These are phyloP conservation scores for Metschnikowia reukaufii DNA, from an alignment of 805 yeast species.

Conservation along the genomic window DNA sequence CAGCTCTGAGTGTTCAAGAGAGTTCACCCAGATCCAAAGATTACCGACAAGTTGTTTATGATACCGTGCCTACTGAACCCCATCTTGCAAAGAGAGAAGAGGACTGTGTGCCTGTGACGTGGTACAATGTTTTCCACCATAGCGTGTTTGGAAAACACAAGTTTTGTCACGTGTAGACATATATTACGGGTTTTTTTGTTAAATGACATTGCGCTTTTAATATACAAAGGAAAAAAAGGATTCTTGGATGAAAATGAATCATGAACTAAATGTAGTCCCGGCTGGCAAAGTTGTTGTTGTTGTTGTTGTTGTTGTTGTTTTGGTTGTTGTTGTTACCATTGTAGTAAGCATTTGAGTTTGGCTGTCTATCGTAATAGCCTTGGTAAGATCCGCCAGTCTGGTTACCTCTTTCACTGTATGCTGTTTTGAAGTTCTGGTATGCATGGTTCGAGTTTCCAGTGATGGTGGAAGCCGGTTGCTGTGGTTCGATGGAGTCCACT, in stretches of 20 bases:
- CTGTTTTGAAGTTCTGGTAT: slow-evolving; percentile 24
- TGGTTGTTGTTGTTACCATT: neutral
- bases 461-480: slow-evolving; percentile 45
- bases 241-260: neutral
- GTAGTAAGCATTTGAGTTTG: neutral
- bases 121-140: slow-evolving; percentile 52
- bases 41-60: slow-evolving; percentile 4
- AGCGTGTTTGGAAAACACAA: slow-evolving; percentile 50
- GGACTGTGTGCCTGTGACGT: slow-evolving; percentile 49
- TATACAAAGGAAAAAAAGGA: neutral
- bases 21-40: slow-evolving; percentile 4
- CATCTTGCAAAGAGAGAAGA: slow-evolving; percentile 12
- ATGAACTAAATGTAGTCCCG: slow-evolving; percentile 11
- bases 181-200: neutral
- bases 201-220: neutral
- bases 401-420: slow-evolving; percentile 13
- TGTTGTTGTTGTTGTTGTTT: slow-evolving; percentile 1
- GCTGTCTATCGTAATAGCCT: slow-evolving; percentile 13
- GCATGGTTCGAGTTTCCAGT: slow-evolving; percentile 40
- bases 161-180: slow-evolving; percentile 27
- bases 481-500: slow-evolving; percentile 32
- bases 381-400: slow-evolving; percentile 10
- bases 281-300: slow-evolving; percentile 3
- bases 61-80: neutral
- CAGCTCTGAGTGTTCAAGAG: neutral